Base-by-base conservation (phyloP, 202 grass and related monocot genomes). In the Musa balbisiana region DNA sequence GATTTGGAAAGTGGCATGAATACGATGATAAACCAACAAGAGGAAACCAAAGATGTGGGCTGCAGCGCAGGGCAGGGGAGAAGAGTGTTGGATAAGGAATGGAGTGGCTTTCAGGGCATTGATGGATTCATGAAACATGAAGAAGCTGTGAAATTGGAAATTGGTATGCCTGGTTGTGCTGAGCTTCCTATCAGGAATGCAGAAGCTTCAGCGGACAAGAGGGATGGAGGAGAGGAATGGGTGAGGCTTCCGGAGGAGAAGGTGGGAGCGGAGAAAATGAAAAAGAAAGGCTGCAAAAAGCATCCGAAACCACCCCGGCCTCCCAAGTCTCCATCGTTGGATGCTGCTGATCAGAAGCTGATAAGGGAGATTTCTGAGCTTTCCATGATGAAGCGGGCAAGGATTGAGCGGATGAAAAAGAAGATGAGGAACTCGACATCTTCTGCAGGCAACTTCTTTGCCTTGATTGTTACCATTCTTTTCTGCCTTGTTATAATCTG, bases 401-500 rank as follows among this genome's bases (percentile, higher is more conserved):
- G 91, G 82, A 88, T 92, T 62, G 95, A 95, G 83, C 80, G 87
- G 49, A 92, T 99, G 95, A 99, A 95, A 79, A 99, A 90, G 71
- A 95, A 89, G 87, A 89, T 87, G 85, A 99, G 92, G 82, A 95
- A 88, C 20, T 87, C 90, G 33, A 78, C 79, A 51, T 77, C 87
- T 1, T 86, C 83, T 6, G 82, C 24, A 21, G 26, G 83, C 67
- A 92, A 88, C 64, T 77, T 82, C 43, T 89, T 80, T 67, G 85
- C 95, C 11, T 72, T 99, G 79, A 66, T 95, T 84, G 80, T 99
- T 58, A 99, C 95, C 27, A 71, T 92, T 82, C 65, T 99, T 77
- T 99, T 99, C 83, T 99, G 95, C 82, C 53, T 95, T 70, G 89
- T 99, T 63, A 94, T 99, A 74, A 80, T 99, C 25, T 99, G 95